phyloP scores from a whole-genome alignment of 805 yeast species.

The Ascoidea rubescens region DNA sequence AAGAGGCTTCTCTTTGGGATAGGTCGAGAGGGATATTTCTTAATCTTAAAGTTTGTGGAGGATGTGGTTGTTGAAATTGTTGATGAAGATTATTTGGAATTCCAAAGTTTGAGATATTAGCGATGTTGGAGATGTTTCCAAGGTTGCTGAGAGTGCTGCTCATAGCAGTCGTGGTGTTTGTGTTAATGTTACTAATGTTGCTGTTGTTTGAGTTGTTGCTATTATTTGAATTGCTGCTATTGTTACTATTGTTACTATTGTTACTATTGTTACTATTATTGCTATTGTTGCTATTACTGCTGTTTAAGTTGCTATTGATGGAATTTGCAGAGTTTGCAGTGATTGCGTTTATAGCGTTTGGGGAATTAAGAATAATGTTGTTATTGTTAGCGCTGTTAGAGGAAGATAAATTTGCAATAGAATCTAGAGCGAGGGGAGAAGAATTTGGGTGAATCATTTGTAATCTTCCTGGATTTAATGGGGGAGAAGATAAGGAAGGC shows the following conservation, averaged over 20 bases:
- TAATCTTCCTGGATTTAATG: not conserved
- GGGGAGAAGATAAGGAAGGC: not conserved
- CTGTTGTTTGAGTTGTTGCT: not conserved
- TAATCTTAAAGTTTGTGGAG: slow-evolving; percentile 23
- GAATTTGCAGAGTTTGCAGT: slow-evolving; percentile 1
- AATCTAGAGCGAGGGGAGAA: no score
- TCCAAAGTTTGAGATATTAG: not conserved
- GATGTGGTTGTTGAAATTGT: slow-evolving; percentile 4
- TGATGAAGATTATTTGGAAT: not conserved
- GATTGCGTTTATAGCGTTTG: not conserved
- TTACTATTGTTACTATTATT: not conserved
- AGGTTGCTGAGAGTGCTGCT: not conserved
- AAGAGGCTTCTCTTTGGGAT: slow-evolving; percentile 48
- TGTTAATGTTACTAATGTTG: not conserved
- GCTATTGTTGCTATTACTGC: slow-evolving; percentile 3
- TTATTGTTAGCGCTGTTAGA: not conserved
- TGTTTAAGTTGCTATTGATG: slow-evolving; percentile 4
- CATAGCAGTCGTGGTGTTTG: not conserved
- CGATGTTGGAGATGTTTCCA: not conserved
- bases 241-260: slow-evolving; percentile 2
- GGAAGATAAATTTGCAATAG: not conserved
- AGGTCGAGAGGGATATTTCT: slow-evolving; percentile 52
- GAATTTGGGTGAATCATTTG: no score
- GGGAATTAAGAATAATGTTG: slow-evolving; percentile 4
- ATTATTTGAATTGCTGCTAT: slow-evolving; percentile 3